Percentiles rank a stretch among this genome's conserved stretches.
phyloP scores from a whole-genome alignment of 1,284 basidiomycete genomes.

The Marasmius fiardii region DNA sequence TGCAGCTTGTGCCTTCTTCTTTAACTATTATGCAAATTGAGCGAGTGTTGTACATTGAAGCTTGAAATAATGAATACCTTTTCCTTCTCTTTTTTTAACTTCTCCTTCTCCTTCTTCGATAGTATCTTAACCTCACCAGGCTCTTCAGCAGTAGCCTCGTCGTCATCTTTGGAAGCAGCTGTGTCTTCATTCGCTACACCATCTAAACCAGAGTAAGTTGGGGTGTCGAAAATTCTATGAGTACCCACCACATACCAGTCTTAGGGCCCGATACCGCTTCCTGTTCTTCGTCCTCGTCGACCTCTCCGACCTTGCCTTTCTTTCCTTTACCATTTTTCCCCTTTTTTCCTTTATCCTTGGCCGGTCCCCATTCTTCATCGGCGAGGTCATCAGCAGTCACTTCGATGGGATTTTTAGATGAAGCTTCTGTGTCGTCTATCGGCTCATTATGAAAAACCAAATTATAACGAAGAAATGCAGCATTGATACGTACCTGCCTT shows the following conservation, averaged over 20 bases:
- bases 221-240: not conserved
- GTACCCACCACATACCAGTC: not conserved
- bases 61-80: conserved; percentile 51
- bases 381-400: conserved; percentile 28
- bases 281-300: conserved; percentile 31
- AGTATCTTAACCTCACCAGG: conserved; percentile 54
- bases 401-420: not conserved
- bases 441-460: conserved; percentile 10
- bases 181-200: conserved; percentile 16
- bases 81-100: conserved; percentile 91
- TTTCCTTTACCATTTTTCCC: conserved; percentile 58
- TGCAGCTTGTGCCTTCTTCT: conserved; percentile 92
- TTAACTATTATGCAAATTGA: conserved; percentile 56
- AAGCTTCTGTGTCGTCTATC: not conserved
- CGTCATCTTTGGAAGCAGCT: conserved; percentile 41
- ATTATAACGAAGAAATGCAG: conserved; percentile 2
- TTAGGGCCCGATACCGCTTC: not conserved
- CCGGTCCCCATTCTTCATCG: conserved; percentile 26
- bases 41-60: not conserved
- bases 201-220: not conserved
- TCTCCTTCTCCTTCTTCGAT: conserved; percentile 92
- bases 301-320: conserved; percentile 45
- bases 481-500: conserved; percentile 15
- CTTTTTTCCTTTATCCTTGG: conserved; percentile 55
- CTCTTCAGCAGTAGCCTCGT: conserved; percentile 34